phyloP scores from a whole-genome alignment of 306 rosid species.

The Cucurbita ficifolia region DNA sequence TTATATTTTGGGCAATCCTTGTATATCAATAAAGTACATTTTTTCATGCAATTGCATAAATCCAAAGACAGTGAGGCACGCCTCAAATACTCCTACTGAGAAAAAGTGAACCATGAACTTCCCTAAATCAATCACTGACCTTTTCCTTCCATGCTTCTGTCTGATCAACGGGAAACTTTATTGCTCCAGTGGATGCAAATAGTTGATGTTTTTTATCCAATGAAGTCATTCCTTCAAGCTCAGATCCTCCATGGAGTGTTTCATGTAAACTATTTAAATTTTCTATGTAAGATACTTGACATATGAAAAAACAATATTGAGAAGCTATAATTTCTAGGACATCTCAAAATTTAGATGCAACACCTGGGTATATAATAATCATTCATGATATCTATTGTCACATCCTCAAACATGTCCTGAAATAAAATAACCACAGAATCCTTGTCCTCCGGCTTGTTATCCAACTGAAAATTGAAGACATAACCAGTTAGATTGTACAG shows the following conservation, averaged over 20 bases:
- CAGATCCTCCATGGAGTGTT: constrained; percentile 51
- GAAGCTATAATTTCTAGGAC: not conserved
- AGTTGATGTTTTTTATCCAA: constrained; percentile 61
- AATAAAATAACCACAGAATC: constrained; percentile 76
- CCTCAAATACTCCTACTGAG: not conserved
- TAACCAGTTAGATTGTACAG: constrained; percentile 1
- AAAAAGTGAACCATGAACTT: not conserved
- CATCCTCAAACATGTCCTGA: constrained; percentile 97
- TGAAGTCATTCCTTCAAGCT: constrained; percentile 59
- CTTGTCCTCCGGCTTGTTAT: constrained; percentile 58
- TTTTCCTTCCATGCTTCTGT: constrained; percentile 90
- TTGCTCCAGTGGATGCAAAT: constrained; percentile 92
- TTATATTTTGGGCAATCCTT: not conserved
- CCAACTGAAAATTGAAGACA: constrained; percentile 33
- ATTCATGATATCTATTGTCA: constrained; percentile 84
- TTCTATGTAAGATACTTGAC: not conserved
- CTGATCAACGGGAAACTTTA: constrained; percentile 64
- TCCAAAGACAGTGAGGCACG: not conserved
- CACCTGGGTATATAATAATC: constrained; percentile 74
- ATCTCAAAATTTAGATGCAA: constrained; percentile 8
- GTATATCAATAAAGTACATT: not conserved
- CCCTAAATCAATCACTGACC: constrained; percentile 24
- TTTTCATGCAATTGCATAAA: not conserved
- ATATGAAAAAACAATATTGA: constrained; percentile 6
- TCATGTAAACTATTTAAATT: constrained; percentile 45